Conservation (phyloP, 2,329 filamentous ascomycete genomes). For the Cercospora nicotianae region DNA sequence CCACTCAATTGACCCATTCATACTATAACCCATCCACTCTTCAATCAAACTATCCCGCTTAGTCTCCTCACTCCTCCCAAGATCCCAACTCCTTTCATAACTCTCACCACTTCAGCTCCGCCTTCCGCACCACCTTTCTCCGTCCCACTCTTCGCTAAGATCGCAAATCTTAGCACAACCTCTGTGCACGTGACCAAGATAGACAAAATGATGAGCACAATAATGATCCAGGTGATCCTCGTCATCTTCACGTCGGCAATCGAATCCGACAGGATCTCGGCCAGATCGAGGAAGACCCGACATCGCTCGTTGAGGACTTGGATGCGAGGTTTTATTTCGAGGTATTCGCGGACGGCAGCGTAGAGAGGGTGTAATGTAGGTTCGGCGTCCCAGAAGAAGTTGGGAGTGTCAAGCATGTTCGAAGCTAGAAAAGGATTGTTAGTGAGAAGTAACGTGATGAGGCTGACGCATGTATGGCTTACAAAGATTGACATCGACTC, state of each 20-base stretch:
- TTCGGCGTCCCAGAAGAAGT: slow-evolving; percentile 98
- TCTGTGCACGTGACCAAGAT: slow-evolving; percentile 90
- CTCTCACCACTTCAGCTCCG: not conserved
- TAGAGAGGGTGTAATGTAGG: slow-evolving; percentile 94
- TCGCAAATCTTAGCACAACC: slow-evolving; percentile 80
- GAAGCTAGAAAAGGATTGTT: slow-evolving; percentile 61
- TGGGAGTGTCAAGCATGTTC: slow-evolving; percentile 92
- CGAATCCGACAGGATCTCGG: slow-evolving; percentile 88
- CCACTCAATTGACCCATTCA: not conserved
- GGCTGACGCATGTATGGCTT: slow-evolving; percentile 46
- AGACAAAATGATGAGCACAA: slow-evolving; percentile 84
- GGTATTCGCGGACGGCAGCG: slow-evolving; percentile 89
- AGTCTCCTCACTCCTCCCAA: not conserved
- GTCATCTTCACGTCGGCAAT: slow-evolving; percentile 96
- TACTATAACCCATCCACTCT: not conserved
- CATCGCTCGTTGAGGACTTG: slow-evolving; percentile 97
- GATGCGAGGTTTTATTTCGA: slow-evolving; percentile 94
- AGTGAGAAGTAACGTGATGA: not conserved
- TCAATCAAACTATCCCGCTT: not conserved
- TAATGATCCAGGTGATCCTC: slow-evolving; percentile 95
- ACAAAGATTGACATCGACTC: slow-evolving; percentile 98
- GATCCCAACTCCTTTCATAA: slow-evolving; percentile 8
- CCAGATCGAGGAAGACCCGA: slow-evolving; percentile 91
- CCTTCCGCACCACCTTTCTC: slow-evolving; percentile 6
- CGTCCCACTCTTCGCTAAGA: slow-evolving; percentile 51